Conservation (phyloP, 441 rosid species). For the Erodium texanum region DNA sequence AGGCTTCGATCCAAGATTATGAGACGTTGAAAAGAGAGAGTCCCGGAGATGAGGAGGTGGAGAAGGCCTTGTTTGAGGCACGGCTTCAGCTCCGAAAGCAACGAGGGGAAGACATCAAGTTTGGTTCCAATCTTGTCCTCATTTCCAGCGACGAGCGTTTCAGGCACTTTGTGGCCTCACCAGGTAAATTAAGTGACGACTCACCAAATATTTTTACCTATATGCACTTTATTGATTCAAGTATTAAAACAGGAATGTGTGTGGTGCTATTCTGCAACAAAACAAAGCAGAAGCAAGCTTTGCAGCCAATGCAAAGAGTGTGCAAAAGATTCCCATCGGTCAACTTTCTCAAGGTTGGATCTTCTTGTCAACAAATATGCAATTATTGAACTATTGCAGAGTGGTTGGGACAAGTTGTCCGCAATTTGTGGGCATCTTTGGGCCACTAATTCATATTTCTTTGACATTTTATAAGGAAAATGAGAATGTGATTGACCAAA, state of each 20-base stretch:
- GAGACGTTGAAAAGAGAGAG: conserved; percentile 55
- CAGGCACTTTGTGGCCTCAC: conserved; percentile 36
- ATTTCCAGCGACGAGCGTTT: conserved; percentile 39
- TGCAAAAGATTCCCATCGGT: conserved; percentile 53
- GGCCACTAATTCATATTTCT: no score
- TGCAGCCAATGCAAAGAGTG: conserved; percentile 38
- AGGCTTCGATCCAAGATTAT: conserved; percentile 58
- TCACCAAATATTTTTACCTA: no score
- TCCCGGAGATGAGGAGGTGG: conserved; percentile 60
- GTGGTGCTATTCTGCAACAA: conserved; percentile 41
- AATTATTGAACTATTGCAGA: not conserved
- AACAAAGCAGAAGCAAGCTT: conserved; percentile 29
- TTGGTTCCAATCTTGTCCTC: conserved; percentile 41
- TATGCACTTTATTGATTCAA: no score
- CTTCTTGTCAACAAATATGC: not conserved
- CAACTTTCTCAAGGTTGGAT: conserved; percentile 44
- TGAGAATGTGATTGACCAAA: no score
- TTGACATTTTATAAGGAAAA: no score
- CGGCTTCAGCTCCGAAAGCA: conserved; percentile 40
- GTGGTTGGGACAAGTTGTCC: no score
- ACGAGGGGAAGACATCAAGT: conserved; percentile 35
- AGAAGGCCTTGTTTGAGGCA: conserved; percentile 48
- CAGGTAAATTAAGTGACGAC: conserved; percentile 23
- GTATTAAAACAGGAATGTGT: conserved; percentile 40
- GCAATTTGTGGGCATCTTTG: no score